Base-by-base conservation (phyloP, 1,284 basidiomycete species). In the Mycena citricolor region DNA sequence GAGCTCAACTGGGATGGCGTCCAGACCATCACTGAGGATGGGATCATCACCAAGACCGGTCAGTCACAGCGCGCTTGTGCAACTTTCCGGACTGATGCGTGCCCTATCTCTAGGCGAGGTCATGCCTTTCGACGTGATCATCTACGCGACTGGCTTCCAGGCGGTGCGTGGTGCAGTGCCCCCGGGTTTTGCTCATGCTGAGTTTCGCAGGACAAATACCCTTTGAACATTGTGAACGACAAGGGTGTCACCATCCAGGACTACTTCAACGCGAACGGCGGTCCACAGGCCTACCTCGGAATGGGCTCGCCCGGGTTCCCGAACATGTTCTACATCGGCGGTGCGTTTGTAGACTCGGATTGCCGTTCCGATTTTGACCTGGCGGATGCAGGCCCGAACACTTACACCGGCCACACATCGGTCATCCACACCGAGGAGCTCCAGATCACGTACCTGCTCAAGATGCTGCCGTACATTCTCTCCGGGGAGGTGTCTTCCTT, bases 361-460 rank as follows among this genome's bases (percentile, higher is more conserved):
- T 32, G 19, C 8, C 24, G 16, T 7, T 26, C 16, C 21, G 22
- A 25, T 14, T 6, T 8, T 36, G 32, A 30, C 19, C n/a, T n/a
- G 26, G 23, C 42, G 14, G 1, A 22, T 16, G 10, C 39, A 76
- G 74, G 74, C 10, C 73, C 75, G 0, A 76, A 76, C 50, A 71
- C 68, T 0, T 54, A 57, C 2, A 71, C 73, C 2, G 73, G 74
- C 0, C 68, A 73, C 45, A 69, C 68, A 1, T 76, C 74, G 5
- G 68, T 70, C 14, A 58, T 76, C 20, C 72, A 67, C 41, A 63
- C 65, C 2, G 67, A 69, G 37, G 74, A 76, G 48, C n/a, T 35
- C 4, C 48, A 57, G 55, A 47, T 56, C 42, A 19, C 41, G 14
- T 57, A 57, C 39, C 49, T 50, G 17, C 14, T 51, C 26, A 25